Evolutionary conservation across 352 stramenopile species (phyloP).

Genomic region (Blastocystis sp.): DNA sequence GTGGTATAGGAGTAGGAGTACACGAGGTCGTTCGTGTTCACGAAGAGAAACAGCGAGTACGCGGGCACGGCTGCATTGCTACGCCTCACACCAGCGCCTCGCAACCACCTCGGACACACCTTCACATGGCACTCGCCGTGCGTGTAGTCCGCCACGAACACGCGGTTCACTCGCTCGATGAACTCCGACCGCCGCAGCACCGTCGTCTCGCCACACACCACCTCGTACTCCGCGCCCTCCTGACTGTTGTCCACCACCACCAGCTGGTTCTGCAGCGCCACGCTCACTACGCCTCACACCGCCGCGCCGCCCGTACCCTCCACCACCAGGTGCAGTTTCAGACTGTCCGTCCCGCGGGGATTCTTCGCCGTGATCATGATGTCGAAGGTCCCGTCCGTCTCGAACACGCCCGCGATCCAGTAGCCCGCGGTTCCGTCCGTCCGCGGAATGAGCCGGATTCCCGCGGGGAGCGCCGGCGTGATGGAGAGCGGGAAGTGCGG

Average conservation of each 20-base stretch:
- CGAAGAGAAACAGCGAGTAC: neutral
- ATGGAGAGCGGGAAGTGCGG: constrained; percentile 50
- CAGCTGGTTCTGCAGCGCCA: neutral
- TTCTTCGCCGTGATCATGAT: constrained; percentile 25
- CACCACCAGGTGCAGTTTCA: constrained; percentile 1
- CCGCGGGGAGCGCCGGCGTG: neutral
- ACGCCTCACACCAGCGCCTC: neutral
- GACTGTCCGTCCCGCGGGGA: constrained; percentile 14
- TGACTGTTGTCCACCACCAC: neutral
- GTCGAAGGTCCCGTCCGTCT: neutral
- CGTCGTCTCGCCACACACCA: neutral
- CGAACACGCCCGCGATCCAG: constrained; percentile 20
- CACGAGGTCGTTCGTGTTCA: neutral
- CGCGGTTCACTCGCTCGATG: neutral
- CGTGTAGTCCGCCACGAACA: neutral
- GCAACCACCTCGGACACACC: neutral
- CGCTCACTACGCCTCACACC: neutral
- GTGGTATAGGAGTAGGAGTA: neutral
- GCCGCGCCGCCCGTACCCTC: neutral
- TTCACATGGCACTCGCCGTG: neutral
- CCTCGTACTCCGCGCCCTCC: neutral
- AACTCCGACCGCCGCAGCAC: neutral
- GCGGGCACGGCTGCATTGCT: neutral
- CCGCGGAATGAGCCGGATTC: neutral
- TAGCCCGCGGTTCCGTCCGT: neutral